Conservation (phyloP, 208 protist genomes). For the Wallacemonas sp. region DNA sequence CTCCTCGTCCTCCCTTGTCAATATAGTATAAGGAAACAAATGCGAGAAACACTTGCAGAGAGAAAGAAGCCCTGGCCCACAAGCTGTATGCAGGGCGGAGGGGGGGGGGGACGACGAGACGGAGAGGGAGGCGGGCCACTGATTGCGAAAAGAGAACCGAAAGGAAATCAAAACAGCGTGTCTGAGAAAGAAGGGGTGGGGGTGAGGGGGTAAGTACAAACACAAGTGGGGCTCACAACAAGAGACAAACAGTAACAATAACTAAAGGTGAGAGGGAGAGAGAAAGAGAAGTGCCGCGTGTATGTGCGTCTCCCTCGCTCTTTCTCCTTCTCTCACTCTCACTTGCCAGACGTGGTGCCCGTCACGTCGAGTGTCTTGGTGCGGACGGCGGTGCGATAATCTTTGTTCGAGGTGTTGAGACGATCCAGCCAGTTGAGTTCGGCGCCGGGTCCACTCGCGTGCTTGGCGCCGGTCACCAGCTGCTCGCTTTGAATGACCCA, state of each 20-base stretch:
- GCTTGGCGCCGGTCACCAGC: not conserved
- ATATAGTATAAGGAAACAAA: too few relatives aligned
- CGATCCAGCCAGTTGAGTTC: not conserved
- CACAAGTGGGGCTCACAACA: not conserved
- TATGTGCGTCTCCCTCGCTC: not conserved
- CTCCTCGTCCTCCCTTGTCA: too few relatives aligned
- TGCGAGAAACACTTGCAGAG: too few relatives aligned
- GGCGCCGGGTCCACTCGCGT: not conserved
- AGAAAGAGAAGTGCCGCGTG: not conserved
- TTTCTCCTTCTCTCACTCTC: too few relatives aligned
- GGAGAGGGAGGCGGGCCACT: too few relatives aligned
- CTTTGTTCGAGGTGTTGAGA: not conserved
- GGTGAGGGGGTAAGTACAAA: not conserved
- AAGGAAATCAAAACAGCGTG: not conserved
- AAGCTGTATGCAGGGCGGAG: too few relatives aligned
- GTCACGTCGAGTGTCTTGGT: constrained; percentile 4
- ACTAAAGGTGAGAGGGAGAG: not conserved
- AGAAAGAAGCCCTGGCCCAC: too few relatives aligned
- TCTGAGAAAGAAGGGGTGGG: not conserved
- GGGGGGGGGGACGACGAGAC: too few relatives aligned
- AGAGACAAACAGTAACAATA: not conserved
- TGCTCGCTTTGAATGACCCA: not conserved
- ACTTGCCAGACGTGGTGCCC: not conserved
- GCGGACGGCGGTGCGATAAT: not conserved
- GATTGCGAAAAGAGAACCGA: not conserved